These are phyloP conservation scores for Tylopilus cervinicoccineus DNA, from an alignment of 768 basidiomycete genomes.

Conservation along the genomic window DNA sequence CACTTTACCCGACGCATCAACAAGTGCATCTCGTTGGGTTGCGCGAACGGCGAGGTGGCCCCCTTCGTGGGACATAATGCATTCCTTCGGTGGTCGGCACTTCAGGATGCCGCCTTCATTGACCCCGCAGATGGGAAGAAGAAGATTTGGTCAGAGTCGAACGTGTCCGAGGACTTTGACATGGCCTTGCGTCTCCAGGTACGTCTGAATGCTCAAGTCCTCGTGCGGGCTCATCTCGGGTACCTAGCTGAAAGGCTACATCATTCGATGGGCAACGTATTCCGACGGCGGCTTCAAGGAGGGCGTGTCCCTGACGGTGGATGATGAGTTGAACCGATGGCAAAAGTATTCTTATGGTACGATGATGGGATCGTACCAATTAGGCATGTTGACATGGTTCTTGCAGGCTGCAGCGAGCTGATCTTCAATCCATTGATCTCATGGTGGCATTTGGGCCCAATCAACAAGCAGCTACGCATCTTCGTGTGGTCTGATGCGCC, in stretches of 20 bases:
- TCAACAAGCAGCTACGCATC: conserved; percentile 73
- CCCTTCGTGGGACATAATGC: conserved; percentile 89
- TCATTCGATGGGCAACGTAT: conserved; percentile 72
- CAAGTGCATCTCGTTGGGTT: conserved; percentile 72
- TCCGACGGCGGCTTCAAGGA: conserved; percentile 88
- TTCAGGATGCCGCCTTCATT: conserved; percentile 80
- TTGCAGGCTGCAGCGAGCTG: conserved; percentile 43
- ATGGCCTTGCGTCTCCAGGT: conserved; percentile 57
- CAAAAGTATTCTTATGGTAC: conserved; percentile 80
- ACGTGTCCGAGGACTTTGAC: conserved; percentile 70
- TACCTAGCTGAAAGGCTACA: conserved; percentile 19
- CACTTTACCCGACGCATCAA: conserved; percentile 89
- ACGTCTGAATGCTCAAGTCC: neutral
- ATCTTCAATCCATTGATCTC: conserved; percentile 79
- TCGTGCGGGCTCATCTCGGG: neutral
- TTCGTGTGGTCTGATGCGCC: conserved; percentile 81
- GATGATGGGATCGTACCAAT: conserved; percentile 29
- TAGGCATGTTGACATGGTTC: conserved; percentile 29
- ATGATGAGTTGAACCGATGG: conserved; percentile 94
- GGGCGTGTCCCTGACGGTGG: conserved; percentile 87
- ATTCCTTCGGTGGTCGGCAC: conserved; percentile 84
- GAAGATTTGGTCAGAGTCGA: conserved; percentile 69
- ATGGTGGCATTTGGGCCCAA: conserved; percentile 79
- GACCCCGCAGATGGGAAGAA: conserved; percentile 52
- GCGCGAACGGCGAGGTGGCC: conserved; percentile 71